phyloP scores from a whole-genome alignment of 768 basidiomycete genomes.

The Naganishia onofrii region DNA sequence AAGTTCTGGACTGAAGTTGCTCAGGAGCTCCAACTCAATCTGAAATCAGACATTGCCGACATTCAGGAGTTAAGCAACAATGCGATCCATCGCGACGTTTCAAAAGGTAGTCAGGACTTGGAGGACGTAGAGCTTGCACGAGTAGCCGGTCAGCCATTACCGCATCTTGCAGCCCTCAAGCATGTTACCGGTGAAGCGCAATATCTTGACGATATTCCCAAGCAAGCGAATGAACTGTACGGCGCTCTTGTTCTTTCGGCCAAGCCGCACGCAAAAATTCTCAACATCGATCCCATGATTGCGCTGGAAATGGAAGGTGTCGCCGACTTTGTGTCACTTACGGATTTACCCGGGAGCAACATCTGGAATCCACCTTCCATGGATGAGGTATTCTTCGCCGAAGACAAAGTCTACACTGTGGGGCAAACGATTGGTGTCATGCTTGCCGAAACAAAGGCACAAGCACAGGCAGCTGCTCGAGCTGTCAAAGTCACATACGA shows the following conservation, averaged over 20 bases:
- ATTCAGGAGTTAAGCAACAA: slow-evolving; percentile 25
- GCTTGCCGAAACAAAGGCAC: slow-evolving; percentile 37
- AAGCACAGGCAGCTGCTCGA: slow-evolving; percentile 38
- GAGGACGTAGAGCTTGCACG: slow-evolving; percentile 37
- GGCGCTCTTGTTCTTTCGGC: slow-evolving; percentile 38
- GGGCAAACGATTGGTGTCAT: slow-evolving; percentile 40
- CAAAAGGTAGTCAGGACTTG: slow-evolving; percentile 36
- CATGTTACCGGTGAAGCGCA: slow-evolving; percentile 41
- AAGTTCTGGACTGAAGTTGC: slow-evolving; percentile 39
- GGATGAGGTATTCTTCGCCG: slow-evolving; percentile 39
- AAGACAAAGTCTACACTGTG: slow-evolving; percentile 35
- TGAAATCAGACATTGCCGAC: slow-evolving; percentile 12
- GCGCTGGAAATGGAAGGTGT: slow-evolving; percentile 41
- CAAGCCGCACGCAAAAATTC: slow-evolving; percentile 40
- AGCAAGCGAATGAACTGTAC: slow-evolving; percentile 34
- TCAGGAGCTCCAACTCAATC: slow-evolving; percentile 23
- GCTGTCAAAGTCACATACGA: slow-evolving; percentile 40
- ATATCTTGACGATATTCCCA: slow-evolving; percentile 40
- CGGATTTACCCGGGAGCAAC: slow-evolving; percentile 39
- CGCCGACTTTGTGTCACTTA: slow-evolving; percentile 32
- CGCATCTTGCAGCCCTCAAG: slow-evolving; percentile 38
- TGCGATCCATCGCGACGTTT: slow-evolving; percentile 35
- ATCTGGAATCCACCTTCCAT: slow-evolving; percentile 34
- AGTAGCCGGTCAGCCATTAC: slow-evolving; percentile 35
- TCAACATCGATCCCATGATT: slow-evolving; percentile 32